These are phyloP conservation scores for Boletus rufocinnamomeus DNA, from an alignment of 768 basidiomycete species.

Conservation along the genomic window DNA sequence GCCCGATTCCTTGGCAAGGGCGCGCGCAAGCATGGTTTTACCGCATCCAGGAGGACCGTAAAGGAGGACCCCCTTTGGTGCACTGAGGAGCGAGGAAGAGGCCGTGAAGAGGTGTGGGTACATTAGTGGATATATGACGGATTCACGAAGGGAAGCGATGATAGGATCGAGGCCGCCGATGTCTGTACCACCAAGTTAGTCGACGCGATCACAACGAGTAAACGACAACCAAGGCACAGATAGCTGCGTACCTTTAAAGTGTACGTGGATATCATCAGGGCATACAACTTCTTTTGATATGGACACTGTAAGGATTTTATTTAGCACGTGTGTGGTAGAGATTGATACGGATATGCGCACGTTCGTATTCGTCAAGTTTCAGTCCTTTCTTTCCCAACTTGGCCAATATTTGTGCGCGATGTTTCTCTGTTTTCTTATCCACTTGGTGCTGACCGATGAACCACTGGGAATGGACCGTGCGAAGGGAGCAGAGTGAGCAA, in stretches of 20 bases:
- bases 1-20: conserved; percentile 94
- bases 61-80: conserved; percentile 94
- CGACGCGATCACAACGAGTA: neutral
- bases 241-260: conserved; percentile 61
- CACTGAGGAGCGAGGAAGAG: conserved; percentile 78
- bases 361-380: conserved; percentile 88
- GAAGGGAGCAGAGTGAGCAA: neutral
- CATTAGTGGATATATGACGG: conserved; percentile 91
- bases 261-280: conserved; percentile 81
- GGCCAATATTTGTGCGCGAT: conserved; percentile 69
- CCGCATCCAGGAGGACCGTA: conserved; percentile 98
- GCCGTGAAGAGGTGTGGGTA: conserved; percentile 87
- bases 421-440: conserved; percentile 65
- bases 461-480: conserved; percentile 50
- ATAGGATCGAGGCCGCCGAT: conserved; percentile 94
- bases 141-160: conserved; percentile 87
- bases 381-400: conserved; percentile 71
- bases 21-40: conserved; percentile 99
- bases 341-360: conserved; percentile 45
- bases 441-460: conserved; percentile 52
- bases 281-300: conserved; percentile 94
- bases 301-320: conserved; percentile 48
- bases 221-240: neutral
- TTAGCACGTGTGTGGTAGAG: neutral
- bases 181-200: conserved; percentile 44